phyloP scores from a whole-genome alignment of 257 asterid species.

The Solanum pimpinellifolium region DNA sequence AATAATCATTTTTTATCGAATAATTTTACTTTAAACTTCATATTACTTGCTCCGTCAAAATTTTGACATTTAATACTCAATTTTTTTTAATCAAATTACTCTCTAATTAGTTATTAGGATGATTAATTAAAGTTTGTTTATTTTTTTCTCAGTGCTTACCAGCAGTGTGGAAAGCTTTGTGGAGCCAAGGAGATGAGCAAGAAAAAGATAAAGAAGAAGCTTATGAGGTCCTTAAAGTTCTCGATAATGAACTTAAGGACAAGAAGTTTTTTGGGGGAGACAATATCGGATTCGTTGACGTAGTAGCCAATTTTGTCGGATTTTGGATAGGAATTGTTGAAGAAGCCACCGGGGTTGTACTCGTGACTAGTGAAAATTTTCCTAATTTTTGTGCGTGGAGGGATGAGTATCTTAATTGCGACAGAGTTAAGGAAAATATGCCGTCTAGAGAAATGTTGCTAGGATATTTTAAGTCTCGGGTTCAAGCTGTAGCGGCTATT shows the following conservation, averaged over 20 bases:
- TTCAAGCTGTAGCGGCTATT: background rate
- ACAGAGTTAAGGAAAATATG: slow-evolving; percentile 21
- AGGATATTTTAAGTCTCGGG: background rate
- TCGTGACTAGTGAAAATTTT: slow-evolving; percentile 24
- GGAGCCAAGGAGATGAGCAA: slow-evolving; percentile 25
- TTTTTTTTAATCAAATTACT: too few relatives aligned
- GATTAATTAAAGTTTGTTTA: too few relatives aligned
- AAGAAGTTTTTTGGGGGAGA: slow-evolving; percentile 52
- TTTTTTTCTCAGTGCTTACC: slow-evolving; percentile 5
- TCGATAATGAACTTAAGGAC: slow-evolving; percentile 25
- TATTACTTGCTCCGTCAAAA: too few relatives aligned
- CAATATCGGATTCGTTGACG: slow-evolving; percentile 27
- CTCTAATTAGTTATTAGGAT: too few relatives aligned
- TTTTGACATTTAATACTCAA: too few relatives aligned
- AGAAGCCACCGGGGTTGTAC: slow-evolving; percentile 11
- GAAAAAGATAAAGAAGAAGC: slow-evolving; percentile 43
- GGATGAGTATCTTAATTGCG: slow-evolving; percentile 1
- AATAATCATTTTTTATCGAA: too few relatives aligned
- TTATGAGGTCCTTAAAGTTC: slow-evolving; percentile 8
- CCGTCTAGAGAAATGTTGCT: slow-evolving; percentile 20
- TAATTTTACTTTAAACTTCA: too few relatives aligned
- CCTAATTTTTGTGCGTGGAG: slow-evolving; percentile 30
- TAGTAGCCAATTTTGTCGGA: slow-evolving; percentile 17
- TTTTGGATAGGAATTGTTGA: slow-evolving; percentile 15
- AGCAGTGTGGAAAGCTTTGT: slow-evolving; percentile 11